phyloP scores from a whole-genome alignment of 2,329 filamentous ascomycete genomes.

The Penicillium sp. region DNA sequence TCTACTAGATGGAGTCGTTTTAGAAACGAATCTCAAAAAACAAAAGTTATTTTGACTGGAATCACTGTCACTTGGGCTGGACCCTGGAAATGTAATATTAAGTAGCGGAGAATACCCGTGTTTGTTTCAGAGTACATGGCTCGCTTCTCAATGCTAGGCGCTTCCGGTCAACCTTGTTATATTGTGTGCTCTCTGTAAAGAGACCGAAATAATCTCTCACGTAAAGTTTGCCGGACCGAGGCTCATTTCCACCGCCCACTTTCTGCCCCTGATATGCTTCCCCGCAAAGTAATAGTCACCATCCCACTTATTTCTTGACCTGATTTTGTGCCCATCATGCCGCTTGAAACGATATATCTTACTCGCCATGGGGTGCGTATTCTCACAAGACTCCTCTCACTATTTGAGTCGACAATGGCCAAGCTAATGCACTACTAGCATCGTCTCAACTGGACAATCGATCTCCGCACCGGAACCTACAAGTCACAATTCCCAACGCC shows the following conservation, averaged over 20 bases:
- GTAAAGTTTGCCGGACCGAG: conserved; percentile 11
- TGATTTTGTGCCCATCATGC: conserved; percentile 47
- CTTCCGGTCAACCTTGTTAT: conserved; percentile 19
- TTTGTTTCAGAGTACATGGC: conserved; percentile 26
- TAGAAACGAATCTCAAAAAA: conserved; percentile 23
- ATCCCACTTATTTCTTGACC: conserved; percentile 12
- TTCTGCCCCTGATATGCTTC: conserved; percentile 12
- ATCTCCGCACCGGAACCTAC: conserved; percentile 78
- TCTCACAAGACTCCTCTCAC: neutral
- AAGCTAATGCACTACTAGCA: conserved; percentile 60
- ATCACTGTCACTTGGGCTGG: conserved; percentile 23
- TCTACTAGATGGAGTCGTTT: conserved; percentile 69
- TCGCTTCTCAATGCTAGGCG: conserved; percentile 21
- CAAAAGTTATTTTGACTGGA: conserved; percentile 30
- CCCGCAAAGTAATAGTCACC: conserved; percentile 8
- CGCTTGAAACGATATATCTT: conserved; percentile 71
- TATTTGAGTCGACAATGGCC: neutral
- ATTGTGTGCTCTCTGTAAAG: neutral
- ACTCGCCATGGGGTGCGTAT: conserved; percentile 70
- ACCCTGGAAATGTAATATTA: conserved; percentile 28
- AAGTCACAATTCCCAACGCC: conserved; percentile 71
- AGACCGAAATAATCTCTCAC: neutral
- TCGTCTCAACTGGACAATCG: conserved; percentile 84
- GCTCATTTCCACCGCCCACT: conserved; percentile 13
- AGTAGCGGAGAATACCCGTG: conserved; percentile 24